Evolutionary conservation across 306 rosid genomes (phyloP).

Genomic region (Astragalus membranaceus): DNA sequence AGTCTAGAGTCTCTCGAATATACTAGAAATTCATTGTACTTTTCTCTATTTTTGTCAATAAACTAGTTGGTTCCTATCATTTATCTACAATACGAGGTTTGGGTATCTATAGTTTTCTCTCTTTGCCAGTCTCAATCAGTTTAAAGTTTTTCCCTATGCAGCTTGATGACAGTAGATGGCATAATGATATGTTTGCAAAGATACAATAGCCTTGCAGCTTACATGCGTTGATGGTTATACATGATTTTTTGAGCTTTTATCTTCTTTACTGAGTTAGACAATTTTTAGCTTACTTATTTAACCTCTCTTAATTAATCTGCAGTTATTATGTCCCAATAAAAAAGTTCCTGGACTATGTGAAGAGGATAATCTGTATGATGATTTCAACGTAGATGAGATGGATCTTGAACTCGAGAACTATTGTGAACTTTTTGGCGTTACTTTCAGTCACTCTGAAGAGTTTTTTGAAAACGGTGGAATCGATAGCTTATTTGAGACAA

Average conservation of each 20-base stretch:
- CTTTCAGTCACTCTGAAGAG: slow-evolving; percentile 76
- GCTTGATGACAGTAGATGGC: slow-evolving; percentile 14
- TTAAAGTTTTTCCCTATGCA: neutral
- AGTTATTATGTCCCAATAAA: slow-evolving; percentile 51
- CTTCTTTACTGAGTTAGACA: neutral
- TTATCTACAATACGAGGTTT: neutral
- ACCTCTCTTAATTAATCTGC: slow-evolving; percentile 33
- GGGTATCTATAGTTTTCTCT: slow-evolving; percentile 3
- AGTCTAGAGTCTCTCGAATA: too few relatives aligned
- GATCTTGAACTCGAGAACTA: slow-evolving; percentile 81
- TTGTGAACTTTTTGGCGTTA: slow-evolving; percentile 78
- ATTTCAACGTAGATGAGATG: slow-evolving; percentile 81
- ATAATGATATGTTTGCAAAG: neutral
- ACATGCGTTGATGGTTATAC: neutral
- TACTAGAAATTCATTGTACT: too few relatives aligned
- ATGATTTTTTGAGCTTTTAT: neutral
- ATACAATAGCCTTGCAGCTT: neutral
- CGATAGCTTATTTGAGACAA: slow-evolving; percentile 76
- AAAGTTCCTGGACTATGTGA: slow-evolving; percentile 42
- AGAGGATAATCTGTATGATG: slow-evolving; percentile 50
- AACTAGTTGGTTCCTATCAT: too few relatives aligned
- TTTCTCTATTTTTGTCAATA: too few relatives aligned
- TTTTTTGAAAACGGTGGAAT: slow-evolving; percentile 90
- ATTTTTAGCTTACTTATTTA: slow-evolving; percentile 14
- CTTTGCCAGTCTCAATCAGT: neutral